Conservation (phyloP, 1,284 basidiomycete genomes). For the Porogramme epimiltina region DNA sequence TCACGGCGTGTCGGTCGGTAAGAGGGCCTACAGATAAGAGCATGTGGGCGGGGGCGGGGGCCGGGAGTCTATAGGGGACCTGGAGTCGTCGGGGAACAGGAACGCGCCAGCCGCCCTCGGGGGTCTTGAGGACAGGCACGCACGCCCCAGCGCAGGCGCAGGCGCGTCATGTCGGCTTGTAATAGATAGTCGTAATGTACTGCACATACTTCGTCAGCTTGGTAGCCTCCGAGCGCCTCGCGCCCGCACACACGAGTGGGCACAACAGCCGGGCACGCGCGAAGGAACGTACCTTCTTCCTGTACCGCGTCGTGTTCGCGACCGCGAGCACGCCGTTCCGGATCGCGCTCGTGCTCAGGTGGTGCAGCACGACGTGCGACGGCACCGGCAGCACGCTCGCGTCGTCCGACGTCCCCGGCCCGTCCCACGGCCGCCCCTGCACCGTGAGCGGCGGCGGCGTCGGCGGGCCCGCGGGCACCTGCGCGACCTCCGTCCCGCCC, state of each 20-base stretch:
- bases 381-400: slow-evolving; percentile 92
- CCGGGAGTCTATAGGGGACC: slow-evolving; percentile 5
- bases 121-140: background rate
- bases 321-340: slow-evolving; percentile 93
- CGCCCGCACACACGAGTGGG: background rate
- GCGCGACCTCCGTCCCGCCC: slow-evolving; percentile 42
- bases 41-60: background rate
- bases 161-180: slow-evolving; percentile 51
- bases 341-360: slow-evolving; percentile 95
- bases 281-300: slow-evolving; percentile 73
- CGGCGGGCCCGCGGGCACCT: slow-evolving; percentile 18
- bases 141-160: background rate
- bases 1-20: background rate
- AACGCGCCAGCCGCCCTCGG: background rate
- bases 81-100: background rate
- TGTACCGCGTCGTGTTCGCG: slow-evolving; percentile 91
- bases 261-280: background rate
- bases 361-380: slow-evolving; percentile 93
- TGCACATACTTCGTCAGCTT: slow-evolving; percentile 28
- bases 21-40: background rate
- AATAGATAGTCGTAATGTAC: slow-evolving; percentile 72
- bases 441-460: slow-evolving; percentile 15
- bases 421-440: slow-evolving; percentile 32
- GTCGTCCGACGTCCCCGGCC: slow-evolving; percentile 74
- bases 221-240: background rate